Percentiles rank a stretch among this genome's conserved stretches.
These are phyloP conservation scores for Pestalotiopsis sp. DNA, from an alignment of 2,329 filamentous ascomycete genomes.

Conservation along the genomic window DNA sequence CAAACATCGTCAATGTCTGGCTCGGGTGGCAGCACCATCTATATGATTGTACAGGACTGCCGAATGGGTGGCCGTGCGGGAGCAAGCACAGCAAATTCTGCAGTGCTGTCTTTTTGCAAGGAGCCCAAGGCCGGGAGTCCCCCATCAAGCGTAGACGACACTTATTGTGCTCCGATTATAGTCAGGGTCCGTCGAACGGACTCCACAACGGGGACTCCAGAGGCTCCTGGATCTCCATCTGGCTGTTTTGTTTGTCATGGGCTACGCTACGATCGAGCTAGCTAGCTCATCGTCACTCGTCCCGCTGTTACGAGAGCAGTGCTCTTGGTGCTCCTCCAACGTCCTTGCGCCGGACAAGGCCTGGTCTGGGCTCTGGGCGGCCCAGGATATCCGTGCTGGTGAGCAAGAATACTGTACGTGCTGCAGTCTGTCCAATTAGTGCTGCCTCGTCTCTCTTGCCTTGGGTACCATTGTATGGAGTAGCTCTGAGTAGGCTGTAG, in stretches of 20 bases:
- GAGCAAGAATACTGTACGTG: background rate
- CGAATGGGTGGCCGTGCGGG: conserved; percentile 2
- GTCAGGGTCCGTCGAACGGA: conserved; percentile 3
- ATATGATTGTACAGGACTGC: conserved; percentile 2
- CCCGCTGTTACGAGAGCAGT: conserved; percentile 4
- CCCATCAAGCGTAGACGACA: background rate
- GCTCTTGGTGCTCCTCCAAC: background rate
- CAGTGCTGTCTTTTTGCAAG: background rate
- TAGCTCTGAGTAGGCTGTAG: background rate
- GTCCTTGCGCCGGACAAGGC: conserved; percentile 8
- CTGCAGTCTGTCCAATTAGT: background rate
- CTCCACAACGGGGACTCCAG: conserved; percentile 2
- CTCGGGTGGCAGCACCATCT: background rate
- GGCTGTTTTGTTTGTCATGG: conserved; percentile 9
- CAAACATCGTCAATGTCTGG: background rate
- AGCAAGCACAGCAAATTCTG: background rate
- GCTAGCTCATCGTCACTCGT: background rate
- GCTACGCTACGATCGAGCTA: background rate
- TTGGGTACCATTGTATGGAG: background rate
- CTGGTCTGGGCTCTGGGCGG: background rate
- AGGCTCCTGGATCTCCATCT: conserved; percentile 10
- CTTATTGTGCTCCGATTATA: conserved; percentile 5
- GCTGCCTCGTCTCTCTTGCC: background rate
- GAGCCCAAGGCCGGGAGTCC: background rate
- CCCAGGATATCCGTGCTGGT: conserved; percentile 9